Base-by-base conservation (phyloP, 225 moss, liverwort and hornwort species). In the Lunularia cruciata region DNA sequence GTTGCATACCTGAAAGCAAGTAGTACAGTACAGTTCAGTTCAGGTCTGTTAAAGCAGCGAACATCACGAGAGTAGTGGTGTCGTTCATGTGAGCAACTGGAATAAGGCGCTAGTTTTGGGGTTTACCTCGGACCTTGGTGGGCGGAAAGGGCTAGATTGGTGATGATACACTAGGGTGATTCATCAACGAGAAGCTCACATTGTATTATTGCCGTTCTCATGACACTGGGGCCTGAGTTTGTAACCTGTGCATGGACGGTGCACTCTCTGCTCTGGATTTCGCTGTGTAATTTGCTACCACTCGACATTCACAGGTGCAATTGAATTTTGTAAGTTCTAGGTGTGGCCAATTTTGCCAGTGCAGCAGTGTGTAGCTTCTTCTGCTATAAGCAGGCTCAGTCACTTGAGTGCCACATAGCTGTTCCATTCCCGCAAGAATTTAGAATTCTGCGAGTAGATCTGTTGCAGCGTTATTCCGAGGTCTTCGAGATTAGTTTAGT, bases 1-100 rank as follows among this genome's bases (percentile, higher is more conserved):
- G 74, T 79, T 67, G 30, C 47, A 58, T 52, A 68, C 71, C 55
- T 67, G 22, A 67, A 66, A 34, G 53, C 65, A 79, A 67, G 60
- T 39, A 71, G 67, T 67, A 42, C 28, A 71, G 67, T 67, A 42
- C 28, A 52, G 34, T 60, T 20, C 45, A 36, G 39, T 49, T 67
- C 34, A 54, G 23, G 61, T 22, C 39, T 25, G 39, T 37, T 32
- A 19, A 20, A 38, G 39, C 53, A 25, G 67, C n/a, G 7, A 68
- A 37, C 52, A 13, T 45, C 30, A 45, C 31, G 16, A 46, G 45
- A 64, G 46, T 30, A 64, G 28, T 39, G 25, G n/a, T 61, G 64
- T 67, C 49, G 19, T 67, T 30, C 47, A 25, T 49, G 46, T 64
- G 70, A 78, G 79, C 67, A 71, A 75, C 60, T 62, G 60, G 56